phyloP scores from a whole-genome alignment of 169 alveolate species.

The Eimeria mitis region DNA sequence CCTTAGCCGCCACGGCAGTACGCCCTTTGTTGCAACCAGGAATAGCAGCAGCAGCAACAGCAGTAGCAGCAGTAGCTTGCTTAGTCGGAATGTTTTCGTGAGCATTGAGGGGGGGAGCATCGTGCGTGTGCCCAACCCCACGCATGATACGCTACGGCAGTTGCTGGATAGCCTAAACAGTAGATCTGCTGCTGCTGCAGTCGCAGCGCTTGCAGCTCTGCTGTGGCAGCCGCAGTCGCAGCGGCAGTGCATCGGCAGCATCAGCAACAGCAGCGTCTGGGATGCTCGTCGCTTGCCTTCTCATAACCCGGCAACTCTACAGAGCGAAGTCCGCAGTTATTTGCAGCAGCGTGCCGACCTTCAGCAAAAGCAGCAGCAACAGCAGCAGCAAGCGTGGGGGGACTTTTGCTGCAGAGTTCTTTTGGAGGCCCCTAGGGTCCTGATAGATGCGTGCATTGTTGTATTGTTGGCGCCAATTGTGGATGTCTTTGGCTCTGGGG shows the following conservation, averaged over 20 bases:
- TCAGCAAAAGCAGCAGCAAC: constrained; percentile 12
- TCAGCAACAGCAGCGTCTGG: constrained; percentile 6
- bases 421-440: constrained; percentile 25
- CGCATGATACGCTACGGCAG: background rate
- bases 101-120: constrained; percentile 6
- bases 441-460: background rate
- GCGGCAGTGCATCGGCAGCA: background rate
- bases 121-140: background rate
- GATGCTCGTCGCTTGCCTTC: background rate
- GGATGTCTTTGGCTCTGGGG: background rate
- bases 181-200: constrained; percentile 31
- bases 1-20: constrained; percentile 21
- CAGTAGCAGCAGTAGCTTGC: constrained; percentile 29
- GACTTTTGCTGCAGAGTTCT: constrained; percentile 32
- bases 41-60: constrained; percentile 9
- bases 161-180: constrained; percentile 14
- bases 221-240: constrained; percentile 53
- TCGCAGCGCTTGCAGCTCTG: constrained; percentile 24
- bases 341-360: background rate
- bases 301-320: background rate
- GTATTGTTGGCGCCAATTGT: constrained; percentile 2
- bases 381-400: constrained; percentile 52
- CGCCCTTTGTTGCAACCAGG: background rate
- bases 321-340: background rate
- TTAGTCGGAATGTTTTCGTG: background rate